These are phyloP conservation scores for Aspergillus funiculosus DNA, from an alignment of 495 filamentous ascomycete species.

Conservation along the genomic window DNA sequence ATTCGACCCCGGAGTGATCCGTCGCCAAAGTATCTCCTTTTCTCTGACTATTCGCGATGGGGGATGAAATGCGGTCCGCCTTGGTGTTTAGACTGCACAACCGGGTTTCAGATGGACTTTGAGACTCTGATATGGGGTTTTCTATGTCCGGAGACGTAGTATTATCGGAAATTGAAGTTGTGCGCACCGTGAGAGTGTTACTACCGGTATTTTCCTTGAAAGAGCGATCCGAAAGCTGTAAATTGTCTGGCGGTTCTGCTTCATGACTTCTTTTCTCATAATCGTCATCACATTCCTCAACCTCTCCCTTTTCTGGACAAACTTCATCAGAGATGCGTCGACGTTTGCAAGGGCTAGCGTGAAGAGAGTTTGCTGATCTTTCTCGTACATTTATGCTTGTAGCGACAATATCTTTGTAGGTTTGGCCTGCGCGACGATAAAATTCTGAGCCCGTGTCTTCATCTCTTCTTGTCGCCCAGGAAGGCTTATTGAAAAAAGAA, in stretches of 20 bases:
- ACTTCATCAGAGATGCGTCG: slow-evolving; percentile 5
- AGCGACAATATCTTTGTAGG: slow-evolving; percentile 53
- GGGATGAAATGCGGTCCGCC: background rate
- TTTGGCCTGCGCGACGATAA: slow-evolving; percentile 61
- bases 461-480: slow-evolving; percentile 43
- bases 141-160: background rate
- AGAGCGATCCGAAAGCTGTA: background rate
- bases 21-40: background rate
- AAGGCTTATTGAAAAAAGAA: slow-evolving; percentile 63
- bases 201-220: background rate
- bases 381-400: slow-evolving; percentile 41
- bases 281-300: background rate
- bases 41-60: background rate
- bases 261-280: background rate
- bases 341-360: slow-evolving; percentile 12
- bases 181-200: background rate
- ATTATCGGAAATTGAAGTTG: background rate
- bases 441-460: slow-evolving; percentile 50
- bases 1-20: background rate
- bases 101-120: background rate
- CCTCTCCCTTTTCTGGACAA: slow-evolving; percentile 8
- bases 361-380: slow-evolving; percentile 11
- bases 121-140: background rate
- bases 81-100: background rate
- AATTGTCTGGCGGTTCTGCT: background rate